Evolutionary conservation across 148 eudicot genomes (phyloP), one percentile per base, ranked within the genome.

Genomic region (Chenopodium quinoa): DNA sequence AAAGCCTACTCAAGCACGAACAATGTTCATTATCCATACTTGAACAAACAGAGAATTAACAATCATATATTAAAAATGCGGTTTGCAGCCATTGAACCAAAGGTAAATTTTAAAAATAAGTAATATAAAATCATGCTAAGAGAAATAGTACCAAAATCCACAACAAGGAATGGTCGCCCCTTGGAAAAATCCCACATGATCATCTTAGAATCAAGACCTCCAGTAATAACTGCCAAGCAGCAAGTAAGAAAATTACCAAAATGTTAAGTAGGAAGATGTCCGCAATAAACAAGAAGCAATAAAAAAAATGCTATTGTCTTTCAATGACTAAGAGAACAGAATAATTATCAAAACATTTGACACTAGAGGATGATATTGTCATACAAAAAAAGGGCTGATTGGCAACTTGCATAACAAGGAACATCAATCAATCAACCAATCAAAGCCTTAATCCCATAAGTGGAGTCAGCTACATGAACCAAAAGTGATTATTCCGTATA

Each of bases 141-240:
- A 65, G 46, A 31, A n/a, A 65, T n/a, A 68, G 75, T 89, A 97
- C 99, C 93, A 80, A 97, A 94, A 82, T 97, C 98, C 79, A 90
- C 78, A 83, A 87, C 82, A 84, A 91, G 89, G 73, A 79, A 83
- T 58, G 92, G 89, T 7, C 98, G 93, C 71, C 93, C 97, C 86
- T 91, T 97, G 83, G 98, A 97, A 91, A 92, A 97, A 86, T 94
- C 99, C 99, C 99, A 97, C 89, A 92, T 78, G 69, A 94, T 88
- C 87, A 97, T 94, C 88, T 94, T 97, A 73, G 95, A 94, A 90
- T 97, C 99, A 81, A 97, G 89, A 84, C 99, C 99, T 65, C 99
- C 99, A 10, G 93, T 94, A 56, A 97, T 90, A 82, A 88, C 99
- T 97, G 93, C 83, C 84, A 79, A 25, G 75, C 67, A 74, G 79